A percentile compares a stretch with the other conserved stretches of the same genome.
Conservation (phyloP, 2,329 filamentous ascomycete species). For the Amauroascus verrucosus region DNA sequence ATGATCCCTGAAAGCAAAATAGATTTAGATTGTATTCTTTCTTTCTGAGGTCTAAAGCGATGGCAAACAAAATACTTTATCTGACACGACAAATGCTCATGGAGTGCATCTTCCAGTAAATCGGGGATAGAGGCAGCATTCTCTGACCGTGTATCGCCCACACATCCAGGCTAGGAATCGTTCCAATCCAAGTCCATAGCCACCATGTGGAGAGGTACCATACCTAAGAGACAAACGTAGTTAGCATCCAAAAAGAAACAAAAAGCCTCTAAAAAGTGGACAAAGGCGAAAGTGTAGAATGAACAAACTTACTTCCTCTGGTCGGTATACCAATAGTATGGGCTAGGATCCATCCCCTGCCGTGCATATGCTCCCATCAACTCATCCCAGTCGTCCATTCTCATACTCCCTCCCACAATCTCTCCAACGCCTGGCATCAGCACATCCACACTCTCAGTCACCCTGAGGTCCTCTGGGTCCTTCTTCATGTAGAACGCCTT, state of each 20-base stretch:
- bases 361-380: slow-evolving; percentile 78
- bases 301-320: slow-evolving; percentile 67
- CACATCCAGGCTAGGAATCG: slow-evolving; percentile 62
- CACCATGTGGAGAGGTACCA: slow-evolving; percentile 81
- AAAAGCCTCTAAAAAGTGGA: background rate
- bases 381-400: slow-evolving; percentile 85
- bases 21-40: background rate
- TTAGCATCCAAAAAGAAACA: slow-evolving; percentile 11
- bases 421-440: slow-evolving; percentile 91
- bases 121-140: slow-evolving; percentile 44
- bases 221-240: slow-evolving; percentile 47
- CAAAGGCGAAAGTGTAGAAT: background rate
- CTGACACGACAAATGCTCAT: slow-evolving; percentile 19
- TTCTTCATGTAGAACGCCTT: slow-evolving; percentile 99
- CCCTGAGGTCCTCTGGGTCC: slow-evolving; percentile 63
- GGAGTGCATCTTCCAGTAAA: slow-evolving; percentile 44
- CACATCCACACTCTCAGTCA: slow-evolving; percentile 85
- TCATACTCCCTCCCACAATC: slow-evolving; percentile 94
- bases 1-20: background rate
- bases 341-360: slow-evolving; percentile 70
- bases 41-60: background rate
- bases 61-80: background rate
- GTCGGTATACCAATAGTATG: slow-evolving; percentile 98
- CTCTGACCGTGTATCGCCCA: slow-evolving; percentile 54
- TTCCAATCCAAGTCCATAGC: slow-evolving; percentile 87